These are phyloP conservation scores for Cyberlindnera maclurae DNA, from an alignment of 805 yeast genomes.

Conservation along the genomic window DNA sequence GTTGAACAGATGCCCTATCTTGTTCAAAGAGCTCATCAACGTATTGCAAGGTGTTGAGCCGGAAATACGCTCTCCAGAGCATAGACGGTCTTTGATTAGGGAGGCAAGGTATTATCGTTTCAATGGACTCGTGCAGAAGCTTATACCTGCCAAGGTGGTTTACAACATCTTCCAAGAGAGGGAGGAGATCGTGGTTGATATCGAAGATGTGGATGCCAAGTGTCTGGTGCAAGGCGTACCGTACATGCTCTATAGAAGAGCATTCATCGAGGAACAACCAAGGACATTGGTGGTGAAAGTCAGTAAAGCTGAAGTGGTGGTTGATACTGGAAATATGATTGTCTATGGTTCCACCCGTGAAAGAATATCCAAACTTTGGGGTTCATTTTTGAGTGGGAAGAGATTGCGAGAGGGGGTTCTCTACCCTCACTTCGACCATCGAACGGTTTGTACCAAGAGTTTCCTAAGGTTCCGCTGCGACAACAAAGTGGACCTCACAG, in stretches of 20 bases:
- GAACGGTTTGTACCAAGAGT: too few species aligned
- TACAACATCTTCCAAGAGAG: slow-evolving; percentile 42
- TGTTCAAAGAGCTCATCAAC: slow-evolving; percentile 33
- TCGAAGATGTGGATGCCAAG: slow-evolving; percentile 11
- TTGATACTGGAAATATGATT: too few species aligned
- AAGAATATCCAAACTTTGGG: too few species aligned
- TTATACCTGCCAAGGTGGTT: slow-evolving; percentile 45
- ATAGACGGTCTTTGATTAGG: slow-evolving; percentile 47
- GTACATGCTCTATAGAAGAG: slow-evolving; percentile 33
- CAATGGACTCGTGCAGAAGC: slow-evolving; percentile 61
- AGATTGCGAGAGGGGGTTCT: too few species aligned
- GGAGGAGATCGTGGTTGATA: slow-evolving; percentile 45
- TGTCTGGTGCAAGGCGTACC: slow-evolving; percentile 6
- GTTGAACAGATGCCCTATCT: slow-evolving; percentile 20
- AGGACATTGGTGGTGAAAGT: slow-evolving; percentile 23
- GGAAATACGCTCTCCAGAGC: slow-evolving; percentile 41
- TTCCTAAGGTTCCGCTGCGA: too few species aligned
- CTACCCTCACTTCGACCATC: too few species aligned
- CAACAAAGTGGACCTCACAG: too few species aligned
- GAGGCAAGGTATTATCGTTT: slow-evolving; percentile 80
- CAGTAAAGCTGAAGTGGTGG: background rate
- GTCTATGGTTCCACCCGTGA: too few species aligned
- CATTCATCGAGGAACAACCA: slow-evolving; percentile 32
- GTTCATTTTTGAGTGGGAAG: too few species aligned
- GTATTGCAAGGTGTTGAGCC: slow-evolving; percentile 48